Evolutionary conservation across 495 filamentous ascomycete species (phyloP).

Genomic region (Choiromyces venosus): DNA sequence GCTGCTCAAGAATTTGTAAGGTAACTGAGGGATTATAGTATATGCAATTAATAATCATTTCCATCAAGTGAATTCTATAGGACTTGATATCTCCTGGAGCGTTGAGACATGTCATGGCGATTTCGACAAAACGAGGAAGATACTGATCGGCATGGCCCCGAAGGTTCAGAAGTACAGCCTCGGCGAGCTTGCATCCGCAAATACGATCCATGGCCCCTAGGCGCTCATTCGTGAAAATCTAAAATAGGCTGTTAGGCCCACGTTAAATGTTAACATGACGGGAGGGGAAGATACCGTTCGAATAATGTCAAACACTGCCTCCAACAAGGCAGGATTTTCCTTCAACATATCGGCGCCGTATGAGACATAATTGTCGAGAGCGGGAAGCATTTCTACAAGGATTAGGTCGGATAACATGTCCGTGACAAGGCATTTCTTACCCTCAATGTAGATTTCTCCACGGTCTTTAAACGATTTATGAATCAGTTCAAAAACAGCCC

Average conservation of each 20-base stretch:
- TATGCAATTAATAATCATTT: constrained; percentile 97
- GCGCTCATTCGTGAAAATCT: constrained; percentile 68
- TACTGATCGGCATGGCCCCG: constrained; percentile 83
- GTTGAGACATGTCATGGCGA: constrained; percentile 77
- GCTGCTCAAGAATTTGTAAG: constrained; percentile 78
- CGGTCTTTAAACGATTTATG: constrained; percentile 95
- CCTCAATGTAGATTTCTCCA: constrained; percentile 90
- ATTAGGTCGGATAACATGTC: constrained; percentile 20
- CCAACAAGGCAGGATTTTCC: constrained; percentile 77
- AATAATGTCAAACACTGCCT: constrained; percentile 79
- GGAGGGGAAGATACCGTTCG: constrained; percentile 52
- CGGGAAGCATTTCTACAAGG: constrained; percentile 78
- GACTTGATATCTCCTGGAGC: constrained; percentile 69
- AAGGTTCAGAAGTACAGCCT: constrained; percentile 92
- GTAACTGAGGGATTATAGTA: constrained; percentile 77
- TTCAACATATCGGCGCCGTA: constrained; percentile 76
- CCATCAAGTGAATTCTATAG: constrained; percentile 92
- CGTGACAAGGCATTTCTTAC: constrained; percentile 26
- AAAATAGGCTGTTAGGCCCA: constrained; percentile 11
- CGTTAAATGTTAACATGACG: not conserved
- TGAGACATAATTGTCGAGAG: constrained; percentile 91
- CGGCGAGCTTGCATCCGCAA: constrained; percentile 97
- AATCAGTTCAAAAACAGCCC: constrained; percentile 93
- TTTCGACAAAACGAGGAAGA: constrained; percentile 75
- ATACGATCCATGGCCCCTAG: constrained; percentile 93